phyloP scores from a whole-genome alignment of 2,329 filamentous ascomycete species.

The Aspergillaceae sp. region DNA sequence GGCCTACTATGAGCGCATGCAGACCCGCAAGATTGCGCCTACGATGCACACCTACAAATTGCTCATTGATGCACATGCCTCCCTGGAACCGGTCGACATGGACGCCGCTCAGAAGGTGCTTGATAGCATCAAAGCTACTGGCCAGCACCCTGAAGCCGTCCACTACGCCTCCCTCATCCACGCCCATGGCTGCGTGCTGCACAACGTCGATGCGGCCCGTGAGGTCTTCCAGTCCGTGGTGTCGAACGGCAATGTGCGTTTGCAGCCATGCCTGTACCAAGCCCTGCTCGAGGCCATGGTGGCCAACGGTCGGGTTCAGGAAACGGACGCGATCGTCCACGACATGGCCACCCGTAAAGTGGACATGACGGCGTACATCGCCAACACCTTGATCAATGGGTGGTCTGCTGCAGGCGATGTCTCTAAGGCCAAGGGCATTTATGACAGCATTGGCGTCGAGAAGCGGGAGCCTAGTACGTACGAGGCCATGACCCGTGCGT shows the following conservation, averaged over 20 bases:
- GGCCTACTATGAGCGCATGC: conserved; percentile 92
- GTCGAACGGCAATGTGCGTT: conserved; percentile 55
- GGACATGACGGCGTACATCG: conserved; percentile 92
- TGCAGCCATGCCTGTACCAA: conserved; percentile 85
- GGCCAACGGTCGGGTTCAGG: conserved; percentile 75
- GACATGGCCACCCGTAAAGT: conserved; percentile 68
- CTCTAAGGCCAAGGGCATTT: conserved; percentile 66
- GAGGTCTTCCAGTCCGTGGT: conserved; percentile 75
- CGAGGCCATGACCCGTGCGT: conserved; percentile 95
- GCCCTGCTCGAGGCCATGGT: conserved; percentile 96
- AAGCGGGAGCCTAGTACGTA: conserved; percentile 96
- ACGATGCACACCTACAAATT: conserved; percentile 97
- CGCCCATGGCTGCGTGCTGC: conserved; percentile 85
- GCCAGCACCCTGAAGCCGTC: conserved; percentile 75
- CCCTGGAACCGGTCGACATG: conserved; percentile 87
- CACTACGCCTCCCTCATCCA: conserved; percentile 96
- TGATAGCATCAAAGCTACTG: conserved; percentile 63
- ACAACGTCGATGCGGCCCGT: conserved; percentile 78
- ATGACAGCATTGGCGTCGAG: conserved; percentile 64
- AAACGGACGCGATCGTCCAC: conserved; percentile 63
- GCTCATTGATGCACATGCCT: conserved; percentile 88
- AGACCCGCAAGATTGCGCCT: conserved; percentile 72
- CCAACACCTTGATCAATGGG: conserved; percentile 94
- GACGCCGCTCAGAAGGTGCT: conserved; percentile 75
- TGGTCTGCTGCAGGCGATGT: conserved; percentile 84